Percentiles rank a stretch among this genome's conserved stretches.
Conservation (phyloP, 495 filamentous ascomycete genomes). For the Penicillium pancosmium region DNA sequence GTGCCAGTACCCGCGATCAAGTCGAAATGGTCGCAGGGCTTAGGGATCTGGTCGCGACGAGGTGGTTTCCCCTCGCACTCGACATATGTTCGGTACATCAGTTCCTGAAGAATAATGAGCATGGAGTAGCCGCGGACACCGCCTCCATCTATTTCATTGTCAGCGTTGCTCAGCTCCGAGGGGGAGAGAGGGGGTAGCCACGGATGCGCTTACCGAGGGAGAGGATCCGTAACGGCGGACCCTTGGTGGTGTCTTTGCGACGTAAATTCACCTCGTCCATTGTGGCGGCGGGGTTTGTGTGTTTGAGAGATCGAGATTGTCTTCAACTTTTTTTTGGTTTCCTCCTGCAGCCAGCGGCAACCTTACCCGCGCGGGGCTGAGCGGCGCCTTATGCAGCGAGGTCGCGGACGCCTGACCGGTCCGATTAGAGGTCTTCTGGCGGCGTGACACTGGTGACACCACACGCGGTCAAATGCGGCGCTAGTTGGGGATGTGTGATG, state of each 20-base stretch:
- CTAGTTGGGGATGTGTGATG: slow-evolving; percentile 13
- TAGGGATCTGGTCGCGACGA: slow-evolving; percentile 84
- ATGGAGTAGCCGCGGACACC: slow-evolving; percentile 97
- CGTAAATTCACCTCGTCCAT: slow-evolving; percentile 49
- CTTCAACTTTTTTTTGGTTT: slow-evolving; percentile 13
- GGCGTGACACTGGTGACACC: slow-evolving; percentile 23
- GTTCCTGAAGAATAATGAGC: slow-evolving; percentile 90
- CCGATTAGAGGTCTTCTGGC: slow-evolving; percentile 19
- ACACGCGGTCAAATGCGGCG: slow-evolving; percentile 14
- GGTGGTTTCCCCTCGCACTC: slow-evolving; percentile 82
- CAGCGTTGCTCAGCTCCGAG: slow-evolving; percentile 11
- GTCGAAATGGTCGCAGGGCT: slow-evolving; percentile 98
- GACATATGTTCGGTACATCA: slow-evolving; percentile 93
- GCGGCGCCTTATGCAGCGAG: slow-evolving; percentile 32
- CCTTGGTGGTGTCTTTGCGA: slow-evolving; percentile 92
- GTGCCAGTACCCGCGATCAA: slow-evolving; percentile 94
- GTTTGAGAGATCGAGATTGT: slow-evolving; percentile 17
- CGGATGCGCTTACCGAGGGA: slow-evolving; percentile 73
- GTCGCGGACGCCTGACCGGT: slow-evolving; percentile 30
- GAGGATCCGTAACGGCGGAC: slow-evolving; percentile 86
- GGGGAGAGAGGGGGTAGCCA: background rate
- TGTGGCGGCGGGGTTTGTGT: slow-evolving; percentile 17
- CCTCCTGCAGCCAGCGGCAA: slow-evolving; percentile 21
- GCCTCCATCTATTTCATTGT: slow-evolving; percentile 73
- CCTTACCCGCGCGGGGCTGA: slow-evolving; percentile 35